Evolutionary conservation across 768 basidiomycete genomes (phyloP).

Genomic region (Neoboletus magnificus): DNA sequence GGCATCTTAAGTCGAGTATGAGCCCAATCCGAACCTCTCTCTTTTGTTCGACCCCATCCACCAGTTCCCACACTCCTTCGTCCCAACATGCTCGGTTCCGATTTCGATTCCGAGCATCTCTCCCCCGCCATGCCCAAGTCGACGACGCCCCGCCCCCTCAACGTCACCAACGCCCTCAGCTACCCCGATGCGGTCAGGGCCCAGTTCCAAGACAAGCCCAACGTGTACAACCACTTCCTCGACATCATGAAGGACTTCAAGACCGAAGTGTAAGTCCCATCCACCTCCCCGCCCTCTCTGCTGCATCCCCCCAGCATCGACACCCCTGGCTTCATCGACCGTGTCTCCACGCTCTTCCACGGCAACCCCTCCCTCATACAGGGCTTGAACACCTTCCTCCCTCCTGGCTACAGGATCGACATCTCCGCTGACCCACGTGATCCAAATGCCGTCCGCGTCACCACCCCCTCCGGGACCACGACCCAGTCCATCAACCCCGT

Average conservation of each 20-base stretch:
- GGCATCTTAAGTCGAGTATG: conserved; percentile 32
- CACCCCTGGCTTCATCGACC: conserved; percentile 94
- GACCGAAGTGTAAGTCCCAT: conserved; percentile 72
- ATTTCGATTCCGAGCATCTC: conserved; percentile 1
- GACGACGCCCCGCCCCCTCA: conserved; percentile 43
- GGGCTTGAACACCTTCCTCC: conserved; percentile 97
- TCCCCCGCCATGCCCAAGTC: conserved; percentile 18
- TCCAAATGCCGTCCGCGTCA: conserved; percentile 74
- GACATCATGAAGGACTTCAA: conserved; percentile 99
- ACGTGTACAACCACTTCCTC: conserved; percentile 91
- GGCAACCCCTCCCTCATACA: conserved; percentile 89
- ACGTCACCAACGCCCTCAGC: conserved; percentile 89
- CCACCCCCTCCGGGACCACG: conserved; percentile 71
- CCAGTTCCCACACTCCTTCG: conserved; percentile 15
- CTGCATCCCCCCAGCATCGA: conserved; percentile 65
- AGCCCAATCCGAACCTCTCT: background rate
- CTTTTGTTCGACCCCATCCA: background rate
- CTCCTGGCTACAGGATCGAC: conserved; percentile 92
- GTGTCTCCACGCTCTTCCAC: conserved; percentile 89
- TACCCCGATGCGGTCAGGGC: conserved; percentile 94
- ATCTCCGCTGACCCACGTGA: conserved; percentile 67
- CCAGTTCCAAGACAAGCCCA: conserved; percentile 85
- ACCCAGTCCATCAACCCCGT: conserved; percentile 54
- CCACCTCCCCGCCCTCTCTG: background rate
- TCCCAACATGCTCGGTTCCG: background rate